Percentiles rank a stretch among this genome's conserved stretches.
Evolutionary conservation across 2,329 filamentous ascomycete genomes (phyloP).

Genomic region (Aspergillus costaricaensis): DNA sequence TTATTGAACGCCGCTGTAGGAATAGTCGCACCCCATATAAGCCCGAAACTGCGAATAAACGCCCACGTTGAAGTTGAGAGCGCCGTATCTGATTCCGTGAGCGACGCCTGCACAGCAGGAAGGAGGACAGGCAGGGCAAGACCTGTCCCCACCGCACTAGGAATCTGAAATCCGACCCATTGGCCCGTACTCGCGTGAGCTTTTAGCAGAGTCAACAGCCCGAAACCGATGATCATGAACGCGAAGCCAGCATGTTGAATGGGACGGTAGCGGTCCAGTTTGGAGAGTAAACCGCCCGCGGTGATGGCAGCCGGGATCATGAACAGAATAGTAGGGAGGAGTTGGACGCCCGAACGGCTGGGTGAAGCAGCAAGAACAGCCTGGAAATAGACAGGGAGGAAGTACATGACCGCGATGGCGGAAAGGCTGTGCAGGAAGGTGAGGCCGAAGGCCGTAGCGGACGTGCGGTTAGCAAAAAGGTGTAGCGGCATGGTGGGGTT

Average conservation of each 20-base stretch:
- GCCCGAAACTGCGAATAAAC: slow-evolving; percentile 36
- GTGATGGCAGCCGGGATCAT: slow-evolving; percentile 30
- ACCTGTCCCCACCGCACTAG: slow-evolving; percentile 28
- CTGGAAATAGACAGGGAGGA: slow-evolving; percentile 52
- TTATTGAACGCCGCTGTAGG: slow-evolving; percentile 36
- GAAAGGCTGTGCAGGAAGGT: slow-evolving; percentile 18
- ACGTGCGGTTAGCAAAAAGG: slow-evolving; percentile 49
- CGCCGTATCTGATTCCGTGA: slow-evolving; percentile 33
- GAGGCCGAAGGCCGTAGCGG: not conserved
- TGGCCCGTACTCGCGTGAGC: slow-evolving; percentile 22
- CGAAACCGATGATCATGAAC: slow-evolving; percentile 27
- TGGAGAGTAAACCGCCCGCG: slow-evolving; percentile 33
- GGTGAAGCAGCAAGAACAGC: slow-evolving; percentile 39
- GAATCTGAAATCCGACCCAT: slow-evolving; percentile 33
- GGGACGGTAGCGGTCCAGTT: slow-evolving; percentile 34
- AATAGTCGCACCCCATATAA: slow-evolving; percentile 35
- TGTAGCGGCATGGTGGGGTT: slow-evolving; percentile 45
- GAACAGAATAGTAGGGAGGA: slow-evolving; percentile 30
- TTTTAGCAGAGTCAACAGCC: slow-evolving; percentile 31
- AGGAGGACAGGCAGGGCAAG: slow-evolving; percentile 28
- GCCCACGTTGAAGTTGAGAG: slow-evolving; percentile 29
- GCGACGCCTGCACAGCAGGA: slow-evolving; percentile 31
- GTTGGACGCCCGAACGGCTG: slow-evolving; percentile 29
- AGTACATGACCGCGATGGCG: slow-evolving; percentile 24
- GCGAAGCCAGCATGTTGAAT: slow-evolving; percentile 32